Conservation (phyloP, 2,329 filamentous ascomycete genomes). For the Cryphonectria radicalis region DNA sequence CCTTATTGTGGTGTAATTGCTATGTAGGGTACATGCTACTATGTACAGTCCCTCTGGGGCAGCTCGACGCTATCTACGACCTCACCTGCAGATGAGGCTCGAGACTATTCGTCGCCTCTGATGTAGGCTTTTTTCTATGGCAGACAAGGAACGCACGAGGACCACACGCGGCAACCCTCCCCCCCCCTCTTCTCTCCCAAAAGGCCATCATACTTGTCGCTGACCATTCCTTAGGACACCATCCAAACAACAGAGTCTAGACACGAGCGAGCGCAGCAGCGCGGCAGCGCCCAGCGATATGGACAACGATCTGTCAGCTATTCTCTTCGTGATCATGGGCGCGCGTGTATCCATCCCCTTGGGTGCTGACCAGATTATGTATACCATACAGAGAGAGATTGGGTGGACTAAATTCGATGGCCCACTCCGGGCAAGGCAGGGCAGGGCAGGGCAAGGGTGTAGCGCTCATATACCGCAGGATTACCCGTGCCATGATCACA, state of each 20-base stretch:
- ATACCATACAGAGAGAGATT: neutral
- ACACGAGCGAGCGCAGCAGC: neutral
- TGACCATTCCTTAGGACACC: neutral
- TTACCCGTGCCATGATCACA: neutral
- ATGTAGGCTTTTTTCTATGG: neutral
- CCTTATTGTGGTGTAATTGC: neutral
- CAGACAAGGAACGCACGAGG: neutral
- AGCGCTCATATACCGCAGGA: neutral
- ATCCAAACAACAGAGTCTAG: neutral
- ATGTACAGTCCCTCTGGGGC: neutral
- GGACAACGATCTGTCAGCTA: neutral
- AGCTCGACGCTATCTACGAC: neutral
- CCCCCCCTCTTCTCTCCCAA: neutral
- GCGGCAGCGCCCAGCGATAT: neutral
- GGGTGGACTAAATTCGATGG: neutral
- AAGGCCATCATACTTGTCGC: neutral
- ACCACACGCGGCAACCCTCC: neutral
- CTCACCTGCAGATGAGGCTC: neutral
- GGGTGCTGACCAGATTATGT: neutral
- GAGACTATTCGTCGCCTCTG: neutral
- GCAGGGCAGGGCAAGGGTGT: constrained; percentile 6
- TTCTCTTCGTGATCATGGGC: neutral
- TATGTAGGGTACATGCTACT: neutral
- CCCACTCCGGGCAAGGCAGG: neutral
- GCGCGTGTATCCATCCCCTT: neutral